Evolutionary conservation across 305 asterid genomes (phyloP), one percentile per base, ranked within the genome.

Genomic region (Fraxinus angustifolia): DNA sequence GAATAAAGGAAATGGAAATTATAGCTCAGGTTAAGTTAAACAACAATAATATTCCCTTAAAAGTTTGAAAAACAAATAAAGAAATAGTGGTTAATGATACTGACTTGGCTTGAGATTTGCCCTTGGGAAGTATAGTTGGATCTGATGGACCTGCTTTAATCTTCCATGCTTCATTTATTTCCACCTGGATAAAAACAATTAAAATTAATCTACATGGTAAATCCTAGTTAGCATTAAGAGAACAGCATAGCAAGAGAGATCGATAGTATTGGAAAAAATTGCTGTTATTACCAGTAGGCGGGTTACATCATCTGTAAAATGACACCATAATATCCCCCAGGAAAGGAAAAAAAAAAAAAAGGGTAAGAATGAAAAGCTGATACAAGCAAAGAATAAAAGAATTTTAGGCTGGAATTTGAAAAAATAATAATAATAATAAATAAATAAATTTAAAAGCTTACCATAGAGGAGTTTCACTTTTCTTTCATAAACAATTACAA

Each of bases 401-500:
- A 58, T 77, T 10, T 53, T 11, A n/a, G 30, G 16, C 11, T 30
- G 60, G 36, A 38, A 21, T 82, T 60, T 40, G 78, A 85, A 33
- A 83, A 40, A 73, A 76, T 1, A 38, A 38, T 7, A 3, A 35
- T 11, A 42, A 8, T 10, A 80, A 6, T 36, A 6, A n/a, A 21
- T 28, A 45, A 45, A 34, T 19, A 56, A 82, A 31, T 28, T 38
- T 67, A 82, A 48, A 73, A 80, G 53, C 83, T 68, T 88, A 93
- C 99, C 98, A 45, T 86, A 90, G 35, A 95, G 94, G 73, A 95
- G 92, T 82, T 92, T 95, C n/a, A 95, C 99, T 91, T 95, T 93
- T 62, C 98, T 90, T 85, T 93, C 94, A 68, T 93, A 95, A 87
- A 95, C 97, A 82, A 95, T 95, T 26, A 93, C 98, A 38, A 95